Evolutionary conservation across 78 protist species (phyloP), one percentile per base, ranked within the genome.

Genomic region (Cavenderia fasciculata): DNA sequence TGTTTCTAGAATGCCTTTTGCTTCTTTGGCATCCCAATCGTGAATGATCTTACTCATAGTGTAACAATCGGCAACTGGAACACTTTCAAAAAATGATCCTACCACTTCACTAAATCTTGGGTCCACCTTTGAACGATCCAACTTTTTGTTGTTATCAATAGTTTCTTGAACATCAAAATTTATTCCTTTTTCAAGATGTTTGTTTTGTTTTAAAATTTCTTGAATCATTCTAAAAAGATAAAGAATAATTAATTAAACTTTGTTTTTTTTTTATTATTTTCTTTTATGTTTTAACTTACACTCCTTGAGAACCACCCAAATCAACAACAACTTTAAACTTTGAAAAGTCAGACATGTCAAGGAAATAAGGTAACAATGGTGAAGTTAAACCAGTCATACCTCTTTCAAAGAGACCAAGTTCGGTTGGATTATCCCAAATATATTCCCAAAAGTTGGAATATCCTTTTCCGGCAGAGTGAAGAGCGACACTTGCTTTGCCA

Each of bases 41-140:
- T 69, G 75, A 46, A 69, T 4, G 1, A 47, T 69, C 2, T 1
- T 44, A 8, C 46, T 69, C 3, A 69, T 2, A 12, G n/a, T 25
- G 21, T 69, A 69, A 29, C 75, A 69, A 29, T 69, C 75, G 5
- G 75, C 44, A 46, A 7, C 59, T 11, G 75, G 75, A 25, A 46
- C 57, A 6, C 14, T 21, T 23, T 44, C n/a, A 29, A 69, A 69
- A 40, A 69, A 69, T 23, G 12, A 25, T 16, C 75, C 75, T n/a
- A 27, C 69, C 16, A 61, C 31, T 7, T 61, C 36, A 4, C 12
- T 61, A 34, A 61, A 61, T 61, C 69, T 61, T 31, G 70, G 2
- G 16, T 61, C 69, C 36, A 61, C 6, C 4, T n/a, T n/a, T n/a
- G n/a, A n/a, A n/a, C n/a, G n/a, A n/a, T n/a, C 21, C 38, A 23